These are phyloP conservation scores for Hypoxylon intermedium DNA, from an alignment of 495 filamentous ascomycete species.

Conservation along the genomic window DNA sequence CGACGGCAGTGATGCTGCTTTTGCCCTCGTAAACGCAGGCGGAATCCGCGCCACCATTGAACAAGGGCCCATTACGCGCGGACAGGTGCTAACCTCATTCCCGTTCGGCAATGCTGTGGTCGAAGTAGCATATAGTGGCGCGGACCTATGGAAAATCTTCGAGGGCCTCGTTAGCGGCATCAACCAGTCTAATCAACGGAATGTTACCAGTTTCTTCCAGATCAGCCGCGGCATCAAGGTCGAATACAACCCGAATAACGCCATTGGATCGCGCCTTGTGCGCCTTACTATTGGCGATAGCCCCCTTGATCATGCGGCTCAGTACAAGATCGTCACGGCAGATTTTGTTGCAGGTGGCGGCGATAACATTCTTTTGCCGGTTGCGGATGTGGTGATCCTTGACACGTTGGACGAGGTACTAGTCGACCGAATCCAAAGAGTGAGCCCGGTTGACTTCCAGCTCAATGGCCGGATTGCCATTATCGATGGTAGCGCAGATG, in stretches of 20 bases:
- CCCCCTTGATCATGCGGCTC: conserved; percentile 42
- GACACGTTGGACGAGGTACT: conserved; percentile 63
- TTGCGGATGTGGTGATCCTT: conserved; percentile 47
- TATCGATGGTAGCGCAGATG: conserved; percentile 32
- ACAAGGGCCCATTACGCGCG: conserved; percentile 57
- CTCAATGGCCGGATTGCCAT: conserved; percentile 58
- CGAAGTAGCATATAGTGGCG: conserved; percentile 52
- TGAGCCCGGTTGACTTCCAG: conserved; percentile 54
- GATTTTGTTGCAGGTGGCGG: conserved; percentile 64
- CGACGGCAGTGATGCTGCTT: conserved; percentile 42
- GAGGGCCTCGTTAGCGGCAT: conserved; percentile 56
- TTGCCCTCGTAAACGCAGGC: conserved; percentile 63
- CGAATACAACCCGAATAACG: conserved; percentile 51
- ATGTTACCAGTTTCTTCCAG: conserved; percentile 61
- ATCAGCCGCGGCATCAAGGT: conserved; percentile 56
- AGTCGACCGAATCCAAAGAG: conserved; percentile 50
- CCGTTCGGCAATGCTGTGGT: conserved; percentile 65
- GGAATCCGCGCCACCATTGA: conserved; percentile 65
- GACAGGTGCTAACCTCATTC: conserved; percentile 62
- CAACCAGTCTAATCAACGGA: conserved; percentile 54
- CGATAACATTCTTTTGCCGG: conserved; percentile 58
- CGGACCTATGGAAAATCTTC: conserved; percentile 57
- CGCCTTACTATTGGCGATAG: conserved; percentile 50
- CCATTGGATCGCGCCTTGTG: conserved; percentile 48
- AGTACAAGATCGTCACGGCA: conserved; percentile 60